Conservation (phyloP, 2,329 filamentous ascomycete species). For the Monilinia aucupariae region DNA sequence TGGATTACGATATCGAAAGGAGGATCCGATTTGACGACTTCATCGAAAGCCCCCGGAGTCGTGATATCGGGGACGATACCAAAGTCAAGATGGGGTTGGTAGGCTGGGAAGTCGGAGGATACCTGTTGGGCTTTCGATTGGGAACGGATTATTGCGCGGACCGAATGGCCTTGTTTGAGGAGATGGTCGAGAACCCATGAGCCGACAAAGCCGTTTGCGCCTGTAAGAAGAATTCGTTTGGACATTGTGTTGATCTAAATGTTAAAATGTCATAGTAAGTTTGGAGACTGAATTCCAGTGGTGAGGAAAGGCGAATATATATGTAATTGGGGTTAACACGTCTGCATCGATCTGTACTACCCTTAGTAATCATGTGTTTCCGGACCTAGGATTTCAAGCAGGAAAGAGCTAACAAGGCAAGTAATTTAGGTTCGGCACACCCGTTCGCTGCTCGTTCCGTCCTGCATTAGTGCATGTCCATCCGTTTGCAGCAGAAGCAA, state of each 20-base stretch:
- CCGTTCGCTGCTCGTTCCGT: too few species aligned
- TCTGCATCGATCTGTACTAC: not conserved
- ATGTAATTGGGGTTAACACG: not conserved
- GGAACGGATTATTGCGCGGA: constrained; percentile 42
- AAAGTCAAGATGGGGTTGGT: constrained; percentile 35
- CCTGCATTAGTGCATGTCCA: not conserved
- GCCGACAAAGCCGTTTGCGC: constrained; percentile 34
- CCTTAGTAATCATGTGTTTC: not conserved
- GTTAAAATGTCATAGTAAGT: not conserved
- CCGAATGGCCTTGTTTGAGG: constrained; percentile 29
- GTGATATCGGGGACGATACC: constrained; percentile 67
- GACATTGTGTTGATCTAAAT: constrained; percentile 19
- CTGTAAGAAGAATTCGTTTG: constrained; percentile 32
- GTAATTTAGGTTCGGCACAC: not conserved
- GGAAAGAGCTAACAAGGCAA: too few species aligned
- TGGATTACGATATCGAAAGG: constrained; percentile 53
- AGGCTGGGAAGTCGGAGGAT: constrained; percentile 36
- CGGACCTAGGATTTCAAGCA: not conserved
- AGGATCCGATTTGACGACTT: constrained; percentile 54
- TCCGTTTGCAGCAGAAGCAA: not conserved
- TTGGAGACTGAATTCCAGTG: not conserved
- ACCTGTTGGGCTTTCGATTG: constrained; percentile 42
- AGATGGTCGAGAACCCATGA: constrained; percentile 31
- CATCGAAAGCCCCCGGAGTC: constrained; percentile 61
- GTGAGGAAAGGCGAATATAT: not conserved